Percentiles rank a stretch among this genome's conserved stretches.
Evolutionary conservation across 83 land plant species (phyloP).

Genomic region (Diphasiastrum complanatum): DNA sequence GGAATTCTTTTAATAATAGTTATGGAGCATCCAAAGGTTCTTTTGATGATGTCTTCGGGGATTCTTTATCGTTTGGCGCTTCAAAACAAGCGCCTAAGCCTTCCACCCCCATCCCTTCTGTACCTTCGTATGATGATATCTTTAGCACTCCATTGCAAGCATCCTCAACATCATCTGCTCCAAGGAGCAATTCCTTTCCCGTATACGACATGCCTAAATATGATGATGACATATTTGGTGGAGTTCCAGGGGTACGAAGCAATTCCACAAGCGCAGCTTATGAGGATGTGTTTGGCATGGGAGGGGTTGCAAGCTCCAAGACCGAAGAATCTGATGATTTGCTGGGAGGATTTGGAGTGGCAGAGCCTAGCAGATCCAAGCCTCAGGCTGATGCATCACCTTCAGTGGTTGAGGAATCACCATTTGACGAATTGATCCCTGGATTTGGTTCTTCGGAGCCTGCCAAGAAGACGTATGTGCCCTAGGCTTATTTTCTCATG

Average conservation of each 20-base stretch:
- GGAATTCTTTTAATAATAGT: not conserved
- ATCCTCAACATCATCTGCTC: not conserved
- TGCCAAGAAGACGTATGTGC: slow-evolving; percentile 27
- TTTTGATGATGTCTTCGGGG: slow-evolving; percentile 34
- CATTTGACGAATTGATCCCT: slow-evolving; percentile 54
- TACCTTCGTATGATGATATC: slow-evolving; percentile 12
- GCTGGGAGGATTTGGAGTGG: slow-evolving; percentile 21
- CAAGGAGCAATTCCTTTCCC: slow-evolving; percentile 10
- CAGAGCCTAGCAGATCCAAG: slow-evolving; percentile 5
- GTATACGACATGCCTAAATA: slow-evolving; percentile 18
- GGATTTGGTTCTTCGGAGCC: slow-evolving; percentile 47
- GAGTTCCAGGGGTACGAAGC: slow-evolving; percentile 17
- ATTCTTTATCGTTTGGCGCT: slow-evolving; percentile 20
- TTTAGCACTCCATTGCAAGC: slow-evolving; percentile 2
- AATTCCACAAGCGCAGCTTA: slow-evolving; percentile 14
- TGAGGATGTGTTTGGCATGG: slow-evolving; percentile 36
- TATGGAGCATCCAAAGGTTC: slow-evolving; percentile 5
- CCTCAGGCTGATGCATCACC: no score
- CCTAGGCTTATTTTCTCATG: no score
- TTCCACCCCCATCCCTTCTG: not conserved
- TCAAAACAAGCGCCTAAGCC: not conserved
- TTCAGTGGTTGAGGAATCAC: slow-evolving; percentile 5
- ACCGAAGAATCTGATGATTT: slow-evolving; percentile 28
- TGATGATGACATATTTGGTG: slow-evolving; percentile 20
- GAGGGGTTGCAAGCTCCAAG: slow-evolving; percentile 11